Conservation (phyloP, 2,329 filamentous ascomycete species). For the Neoascochyta sp. region DNA sequence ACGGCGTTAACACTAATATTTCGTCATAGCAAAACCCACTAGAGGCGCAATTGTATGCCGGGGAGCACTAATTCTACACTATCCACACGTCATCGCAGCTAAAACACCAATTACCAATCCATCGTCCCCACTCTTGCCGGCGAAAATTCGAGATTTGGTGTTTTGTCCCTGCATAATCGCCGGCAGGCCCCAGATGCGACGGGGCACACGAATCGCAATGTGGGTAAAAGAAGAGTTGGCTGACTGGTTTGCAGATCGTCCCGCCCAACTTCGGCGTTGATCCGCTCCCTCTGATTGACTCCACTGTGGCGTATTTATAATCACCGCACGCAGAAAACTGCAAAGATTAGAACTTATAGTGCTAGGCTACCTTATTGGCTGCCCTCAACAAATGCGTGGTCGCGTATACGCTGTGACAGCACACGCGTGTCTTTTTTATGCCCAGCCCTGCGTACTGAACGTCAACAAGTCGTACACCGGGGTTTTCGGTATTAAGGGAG, state of each 20-base stretch:
- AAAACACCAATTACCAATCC: conserved; percentile 10
- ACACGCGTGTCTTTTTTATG: too few relatives aligned
- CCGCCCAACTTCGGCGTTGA: conserved; percentile 4
- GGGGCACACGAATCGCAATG: conserved; percentile 8
- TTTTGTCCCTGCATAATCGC: conserved; percentile 6
- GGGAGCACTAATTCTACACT: too few relatives aligned
- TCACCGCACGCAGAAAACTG: conserved; percentile 1
- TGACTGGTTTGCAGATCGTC: conserved; percentile 9
- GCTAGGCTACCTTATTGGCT: background rate
- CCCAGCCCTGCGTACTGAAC: too few relatives aligned
- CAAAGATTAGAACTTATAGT: conserved; percentile 1
- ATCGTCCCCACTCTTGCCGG: conserved; percentile 1
- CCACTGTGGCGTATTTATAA: conserved; percentile 4
- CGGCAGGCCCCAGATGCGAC: too few relatives aligned
- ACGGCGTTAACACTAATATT: too few relatives aligned
- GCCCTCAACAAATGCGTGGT: too few relatives aligned
- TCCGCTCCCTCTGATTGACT: conserved; percentile 1
- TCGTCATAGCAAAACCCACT: too few relatives aligned
- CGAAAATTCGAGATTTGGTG: background rate
- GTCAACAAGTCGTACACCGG: too few relatives aligned
- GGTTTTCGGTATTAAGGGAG: too few relatives aligned
- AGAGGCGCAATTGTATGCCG: too few relatives aligned
- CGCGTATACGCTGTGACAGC: too few relatives aligned
- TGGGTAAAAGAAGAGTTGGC: conserved; percentile 3
- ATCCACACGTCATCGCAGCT: too few relatives aligned